Evolutionary conservation across 1,284 basidiomycete genomes (phyloP).

Genomic region (Pseudozyma flocculosa): DNA sequence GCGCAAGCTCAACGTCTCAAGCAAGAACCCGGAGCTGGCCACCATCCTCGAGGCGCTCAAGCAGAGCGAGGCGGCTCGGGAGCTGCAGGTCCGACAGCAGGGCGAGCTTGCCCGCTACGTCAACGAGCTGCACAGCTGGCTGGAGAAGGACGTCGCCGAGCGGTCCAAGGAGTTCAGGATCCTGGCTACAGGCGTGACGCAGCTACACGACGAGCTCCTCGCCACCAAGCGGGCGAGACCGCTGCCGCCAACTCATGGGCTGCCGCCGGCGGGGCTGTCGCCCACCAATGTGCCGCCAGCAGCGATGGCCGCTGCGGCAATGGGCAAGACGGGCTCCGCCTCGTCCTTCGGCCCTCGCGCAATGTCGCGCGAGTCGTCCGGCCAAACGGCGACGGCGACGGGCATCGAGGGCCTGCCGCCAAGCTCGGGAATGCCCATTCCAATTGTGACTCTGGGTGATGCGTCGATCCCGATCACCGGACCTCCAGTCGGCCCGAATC

Average conservation of each 20-base stretch:
- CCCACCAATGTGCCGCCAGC: too few relatives aligned
- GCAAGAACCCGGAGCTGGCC: slow-evolving; percentile 18
- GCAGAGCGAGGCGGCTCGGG: slow-evolving; percentile 39
- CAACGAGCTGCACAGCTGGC: slow-evolving; percentile 51
- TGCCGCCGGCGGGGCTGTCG: not conserved
- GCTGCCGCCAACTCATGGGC: not conserved
- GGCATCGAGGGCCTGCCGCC: too few relatives aligned
- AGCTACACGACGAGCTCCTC: slow-evolving; percentile 40
- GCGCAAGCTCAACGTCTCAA: too few relatives aligned
- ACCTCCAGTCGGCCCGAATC: not conserved
- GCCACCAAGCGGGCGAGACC: slow-evolving; percentile 28
- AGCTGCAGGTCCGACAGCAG: slow-evolving; percentile 42
- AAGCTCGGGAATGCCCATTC: not conserved
- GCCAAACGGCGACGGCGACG: too few relatives aligned
- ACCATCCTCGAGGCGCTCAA: slow-evolving; percentile 38
- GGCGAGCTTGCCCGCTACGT: slow-evolving; percentile 49
- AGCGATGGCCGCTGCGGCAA: too few relatives aligned
- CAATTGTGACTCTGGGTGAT: not conserved
- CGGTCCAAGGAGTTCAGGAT: slow-evolving; percentile 46
- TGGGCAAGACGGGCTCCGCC: too few relatives aligned
- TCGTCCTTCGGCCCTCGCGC: too few relatives aligned
- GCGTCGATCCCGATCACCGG: too few relatives aligned
- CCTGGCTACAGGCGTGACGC: slow-evolving; percentile 40
- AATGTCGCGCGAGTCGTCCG: too few relatives aligned
- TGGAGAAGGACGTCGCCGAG: slow-evolving; percentile 46